These are phyloP conservation scores for Aquilaria yunnanensis DNA, from an alignment of 345 rosid species.

Conservation along the genomic window DNA sequence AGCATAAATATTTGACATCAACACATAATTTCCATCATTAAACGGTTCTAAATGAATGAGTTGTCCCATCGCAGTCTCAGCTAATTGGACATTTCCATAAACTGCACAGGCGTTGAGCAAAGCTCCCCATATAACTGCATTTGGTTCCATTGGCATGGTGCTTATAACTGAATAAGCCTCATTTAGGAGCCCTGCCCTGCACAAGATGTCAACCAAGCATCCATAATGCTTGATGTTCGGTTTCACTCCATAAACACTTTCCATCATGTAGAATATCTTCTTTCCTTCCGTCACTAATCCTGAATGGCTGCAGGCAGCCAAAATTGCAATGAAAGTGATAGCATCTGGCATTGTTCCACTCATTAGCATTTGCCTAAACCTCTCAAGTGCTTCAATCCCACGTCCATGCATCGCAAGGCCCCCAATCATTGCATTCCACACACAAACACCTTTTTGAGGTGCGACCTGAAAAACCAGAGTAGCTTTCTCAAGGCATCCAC, in stretches of 20 bases:
- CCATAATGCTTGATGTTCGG: slow-evolving; percentile 40
- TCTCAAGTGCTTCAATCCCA: slow-evolving; percentile 18
- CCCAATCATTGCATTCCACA: slow-evolving; percentile 20
- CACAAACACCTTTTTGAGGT: slow-evolving; percentile 11
- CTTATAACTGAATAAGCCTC: slow-evolving; percentile 36
- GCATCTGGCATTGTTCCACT: slow-evolving; percentile 18
- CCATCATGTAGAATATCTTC: slow-evolving; percentile 15
- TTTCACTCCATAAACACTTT: slow-evolving; percentile 15
- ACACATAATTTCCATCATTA: slow-evolving; percentile 39
- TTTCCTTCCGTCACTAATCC: slow-evolving; percentile 24
- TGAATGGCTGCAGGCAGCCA: slow-evolving; percentile 19
- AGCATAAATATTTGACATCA: slow-evolving; percentile 42
- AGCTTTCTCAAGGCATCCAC: slow-evolving; percentile 19
- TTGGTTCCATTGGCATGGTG: slow-evolving; percentile 31
- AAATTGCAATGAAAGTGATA: slow-evolving; percentile 19
- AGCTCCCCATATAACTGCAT: slow-evolving; percentile 38
- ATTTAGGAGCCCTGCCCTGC: slow-evolving; percentile 30
- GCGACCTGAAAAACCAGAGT: slow-evolving; percentile 14
- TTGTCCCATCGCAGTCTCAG: slow-evolving; percentile 24
- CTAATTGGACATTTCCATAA: slow-evolving; percentile 26
- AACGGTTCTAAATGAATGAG: slow-evolving; percentile 32
- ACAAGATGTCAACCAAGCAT: slow-evolving; percentile 41
- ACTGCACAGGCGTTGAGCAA: slow-evolving; percentile 38
- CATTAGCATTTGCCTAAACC: slow-evolving; percentile 15
- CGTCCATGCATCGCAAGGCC: slow-evolving; percentile 29